Evolutionary conservation across 2,329 filamentous ascomycete genomes (phyloP), one percentile per base, ranked within the genome.

Genomic region (Aspergillus persii): DNA sequence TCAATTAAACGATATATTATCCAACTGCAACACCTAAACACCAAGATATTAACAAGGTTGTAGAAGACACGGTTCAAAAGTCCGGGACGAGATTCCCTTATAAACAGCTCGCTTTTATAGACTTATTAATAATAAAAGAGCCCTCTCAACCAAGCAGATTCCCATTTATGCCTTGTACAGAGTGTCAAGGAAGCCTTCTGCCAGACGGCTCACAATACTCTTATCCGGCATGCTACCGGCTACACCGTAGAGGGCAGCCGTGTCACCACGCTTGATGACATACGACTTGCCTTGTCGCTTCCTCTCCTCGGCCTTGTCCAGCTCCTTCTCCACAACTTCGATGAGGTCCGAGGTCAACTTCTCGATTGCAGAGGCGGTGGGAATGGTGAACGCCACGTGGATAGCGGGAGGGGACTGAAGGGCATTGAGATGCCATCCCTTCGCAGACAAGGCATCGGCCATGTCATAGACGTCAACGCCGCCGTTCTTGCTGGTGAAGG

Each of bases 141-240:
- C 52, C 54, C 15, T 50, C 54, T 36, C 23, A 15, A 29, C 8
- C 47, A 57, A 47, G 41, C 30, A 33, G 23, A 50, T 48, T 26
- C 33, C 47, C 31, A 47, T 59, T 64, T 78, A 95, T 61, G 89
- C 89, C 81, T 96, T 96, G 77, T 97, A 97, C 76, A 97, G 74
- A 54, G 95, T 89, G 78, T 98, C 93, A 72, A 98, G 81, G 77
- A 98, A 99, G 0, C 92, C 94, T 66, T 84, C 91, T 1, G 93
- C 94, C 72, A 99, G 78, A 69, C 96, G 91, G 65, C 91, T 91
- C 33, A 99, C 92, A 36, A 99, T 89, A 66, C 90, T 92, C 84
- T 98, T 98, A 74, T 99, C 96, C 1, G 95, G 95, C 75, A 99
- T 77, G 70, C 91, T 96, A 5, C 95, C 95, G 0, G 95, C 95